phyloP scores from a whole-genome alignment of 2,329 filamentous ascomycete genomes.

The Ascochyta fabae region DNA sequence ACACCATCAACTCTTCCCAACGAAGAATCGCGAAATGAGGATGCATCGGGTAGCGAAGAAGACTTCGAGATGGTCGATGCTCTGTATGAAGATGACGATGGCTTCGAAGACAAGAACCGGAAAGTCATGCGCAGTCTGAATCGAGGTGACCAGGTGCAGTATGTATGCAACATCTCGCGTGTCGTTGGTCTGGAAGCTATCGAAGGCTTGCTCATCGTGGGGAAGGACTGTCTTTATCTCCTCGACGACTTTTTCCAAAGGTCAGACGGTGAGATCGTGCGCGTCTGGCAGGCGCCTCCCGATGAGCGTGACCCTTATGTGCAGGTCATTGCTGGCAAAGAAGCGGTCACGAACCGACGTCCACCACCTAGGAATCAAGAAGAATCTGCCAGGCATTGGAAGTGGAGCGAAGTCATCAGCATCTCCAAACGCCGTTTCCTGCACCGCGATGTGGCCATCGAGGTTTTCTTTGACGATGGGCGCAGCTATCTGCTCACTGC shows the following conservation, averaged over 20 bases:
- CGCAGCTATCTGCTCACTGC: slow-evolving; percentile 92
- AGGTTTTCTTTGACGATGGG: slow-evolving; percentile 96
- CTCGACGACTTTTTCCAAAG: slow-evolving; percentile 97
- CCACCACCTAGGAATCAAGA: slow-evolving; percentile 42
- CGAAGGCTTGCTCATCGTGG: slow-evolving; percentile 91
- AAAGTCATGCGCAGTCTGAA: slow-evolving; percentile 96
- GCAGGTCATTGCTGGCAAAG: slow-evolving; percentile 84
- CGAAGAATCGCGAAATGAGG: slow-evolving; percentile 29
- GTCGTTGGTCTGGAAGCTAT: slow-evolving; percentile 92
- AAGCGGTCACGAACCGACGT: slow-evolving; percentile 61
- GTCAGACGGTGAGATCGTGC: slow-evolving; percentile 93
- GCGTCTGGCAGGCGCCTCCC: slow-evolving; percentile 88
- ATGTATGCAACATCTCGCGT: slow-evolving; percentile 92
- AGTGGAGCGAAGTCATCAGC: slow-evolving; percentile 92
- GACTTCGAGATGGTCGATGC: slow-evolving; percentile 97
- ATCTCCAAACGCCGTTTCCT: slow-evolving; percentile 95
- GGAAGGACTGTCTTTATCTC: slow-evolving; percentile 90
- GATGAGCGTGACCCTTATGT: slow-evolving; percentile 96
- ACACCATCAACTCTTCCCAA: slow-evolving; percentile 31
- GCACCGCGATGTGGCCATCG: slow-evolving; percentile 94
- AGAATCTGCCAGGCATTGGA: slow-evolving; percentile 89
- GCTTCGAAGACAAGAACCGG: slow-evolving; percentile 95
- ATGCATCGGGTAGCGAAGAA: slow-evolving; percentile 69
- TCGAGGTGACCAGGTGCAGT: slow-evolving; percentile 88
- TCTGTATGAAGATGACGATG: slow-evolving; percentile 81